Evolutionary conservation across 2,329 filamentous ascomycete genomes (phyloP).

Genomic region (Alternaria arborescens): DNA sequence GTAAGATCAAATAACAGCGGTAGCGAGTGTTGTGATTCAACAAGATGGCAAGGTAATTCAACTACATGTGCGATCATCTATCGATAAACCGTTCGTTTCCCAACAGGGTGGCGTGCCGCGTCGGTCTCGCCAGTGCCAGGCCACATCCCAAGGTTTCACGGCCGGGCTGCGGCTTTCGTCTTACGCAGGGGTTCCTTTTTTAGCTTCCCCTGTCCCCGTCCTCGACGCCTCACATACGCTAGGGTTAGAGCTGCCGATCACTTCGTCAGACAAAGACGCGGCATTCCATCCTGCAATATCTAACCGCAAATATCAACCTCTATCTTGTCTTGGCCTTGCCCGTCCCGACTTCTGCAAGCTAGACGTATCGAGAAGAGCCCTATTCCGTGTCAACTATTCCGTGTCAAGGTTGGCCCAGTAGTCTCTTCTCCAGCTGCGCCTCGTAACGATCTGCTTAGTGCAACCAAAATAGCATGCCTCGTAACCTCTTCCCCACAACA

Average conservation of each 20-base stretch:
- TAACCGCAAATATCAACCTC: background rate
- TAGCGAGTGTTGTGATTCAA: background rate
- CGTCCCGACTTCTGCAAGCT: background rate
- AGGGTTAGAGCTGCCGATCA: conserved; percentile 10
- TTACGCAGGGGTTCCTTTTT: conserved; percentile 5
- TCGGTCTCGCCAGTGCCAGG: conserved; percentile 5
- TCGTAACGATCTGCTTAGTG: conserved; percentile 2
- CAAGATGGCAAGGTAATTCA: too few species aligned
- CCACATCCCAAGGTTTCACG: conserved; percentile 9
- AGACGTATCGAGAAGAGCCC: background rate
- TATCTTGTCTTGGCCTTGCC: background rate
- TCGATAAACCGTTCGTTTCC: conserved; percentile 7
- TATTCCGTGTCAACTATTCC: background rate
- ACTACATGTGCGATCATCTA: background rate
- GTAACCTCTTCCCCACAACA: conserved; percentile 17
- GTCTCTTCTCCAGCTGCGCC: conserved; percentile 1
- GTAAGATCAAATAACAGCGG: background rate
- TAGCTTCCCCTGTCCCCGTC: conserved; percentile 4
- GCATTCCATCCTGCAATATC: conserved; percentile 5
- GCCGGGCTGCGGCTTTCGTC: conserved; percentile 11
- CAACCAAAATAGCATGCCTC: conserved; percentile 15
- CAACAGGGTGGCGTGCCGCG: conserved; percentile 11
- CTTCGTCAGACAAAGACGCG: conserved; percentile 8
- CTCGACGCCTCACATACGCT: conserved; percentile 7
- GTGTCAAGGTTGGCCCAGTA: background rate